phyloP scores from a whole-genome alignment of 1,284 basidiomycete genomes.

The Pascua guehoae region DNA sequence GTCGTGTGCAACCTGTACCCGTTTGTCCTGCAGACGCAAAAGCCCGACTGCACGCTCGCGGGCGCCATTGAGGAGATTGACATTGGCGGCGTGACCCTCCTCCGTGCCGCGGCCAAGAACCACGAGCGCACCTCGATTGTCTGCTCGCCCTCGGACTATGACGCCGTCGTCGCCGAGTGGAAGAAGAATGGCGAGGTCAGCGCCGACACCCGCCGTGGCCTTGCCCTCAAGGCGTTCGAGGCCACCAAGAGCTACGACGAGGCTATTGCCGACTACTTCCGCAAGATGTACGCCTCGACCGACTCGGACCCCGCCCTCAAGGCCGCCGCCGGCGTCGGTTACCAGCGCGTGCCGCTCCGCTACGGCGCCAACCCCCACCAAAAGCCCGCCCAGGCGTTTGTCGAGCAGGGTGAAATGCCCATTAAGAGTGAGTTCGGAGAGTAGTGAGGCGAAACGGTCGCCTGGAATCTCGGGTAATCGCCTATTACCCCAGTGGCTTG shows the following conservation, averaged over 20 bases:
- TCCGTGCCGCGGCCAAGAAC: constrained; percentile 98
- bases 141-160: constrained; percentile 92
- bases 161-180: constrained; percentile 73
- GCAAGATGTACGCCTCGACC: constrained; percentile 85
- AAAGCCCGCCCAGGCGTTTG: constrained; percentile 96
- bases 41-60: constrained; percentile 82
- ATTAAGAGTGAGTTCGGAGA: constrained; percentile 73
- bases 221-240: constrained; percentile 97
- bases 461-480: too few species aligned
- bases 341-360: constrained; percentile 81
- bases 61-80: constrained; percentile 98
- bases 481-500: too few species aligned
- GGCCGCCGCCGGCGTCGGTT: constrained; percentile 58
- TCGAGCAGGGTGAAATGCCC: constrained; percentile 82
- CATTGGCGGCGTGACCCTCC: constrained; percentile 96
- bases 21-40: constrained; percentile 84
- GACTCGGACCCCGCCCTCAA: constrained; percentile 63
- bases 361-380: constrained; percentile 99
- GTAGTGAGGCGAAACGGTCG: too few species aligned
- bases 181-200: constrained; percentile 65
- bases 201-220: constrained; percentile 66
- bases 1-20: constrained; percentile 99
- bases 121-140: constrained; percentile 89
- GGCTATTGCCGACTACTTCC: constrained; percentile 94
- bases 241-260: constrained; percentile 93